Evolutionary conservation across 1,284 basidiomycete species (phyloP).

Genomic region (Marasmius oreades): DNA sequence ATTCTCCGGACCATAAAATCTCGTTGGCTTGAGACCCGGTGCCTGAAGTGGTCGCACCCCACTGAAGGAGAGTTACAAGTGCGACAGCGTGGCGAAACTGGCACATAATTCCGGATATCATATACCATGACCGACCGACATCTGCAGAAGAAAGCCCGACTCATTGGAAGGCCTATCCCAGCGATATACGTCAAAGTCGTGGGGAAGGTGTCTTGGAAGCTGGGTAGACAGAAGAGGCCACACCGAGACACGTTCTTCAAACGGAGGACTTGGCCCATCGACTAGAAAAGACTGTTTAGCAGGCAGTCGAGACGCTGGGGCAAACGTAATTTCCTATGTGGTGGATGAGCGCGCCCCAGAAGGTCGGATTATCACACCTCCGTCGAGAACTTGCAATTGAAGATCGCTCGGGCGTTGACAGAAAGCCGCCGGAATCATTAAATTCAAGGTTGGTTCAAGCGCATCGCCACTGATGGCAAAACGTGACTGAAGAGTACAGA

Average conservation of each 20-base stretch:
- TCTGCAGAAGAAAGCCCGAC: background rate
- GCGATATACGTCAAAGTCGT: conserved; percentile 25
- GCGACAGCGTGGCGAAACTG: conserved; percentile 20
- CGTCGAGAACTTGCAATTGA: too few relatives aligned
- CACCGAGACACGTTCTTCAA: conserved; percentile 36
- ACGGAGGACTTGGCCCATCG: too few relatives aligned
- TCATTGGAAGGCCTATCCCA: conserved; percentile 31
- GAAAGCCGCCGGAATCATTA: conserved; percentile 14
- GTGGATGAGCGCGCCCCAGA: too few relatives aligned
- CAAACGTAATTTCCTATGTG: too few relatives aligned
- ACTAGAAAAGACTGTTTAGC: conserved; percentile 20
- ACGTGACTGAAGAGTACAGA: too few relatives aligned
- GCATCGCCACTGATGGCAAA: too few relatives aligned
- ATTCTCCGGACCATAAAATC: conserved; percentile 33
- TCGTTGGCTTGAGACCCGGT: conserved; percentile 17
- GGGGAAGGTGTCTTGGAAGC: conserved; percentile 21
- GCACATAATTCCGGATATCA: too few relatives aligned
- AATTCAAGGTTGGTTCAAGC: too few relatives aligned
- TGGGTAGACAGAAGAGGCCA: conserved; percentile 24
- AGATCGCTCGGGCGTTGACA: conserved; percentile 19
- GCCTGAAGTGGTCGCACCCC: conserved; percentile 19
- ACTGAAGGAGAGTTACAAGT: conserved; percentile 26
- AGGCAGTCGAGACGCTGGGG: conserved; percentile 29
- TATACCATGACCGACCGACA: too few relatives aligned
- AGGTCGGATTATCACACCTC: conserved; percentile 14